phyloP scores from a whole-genome alignment of 2,329 filamentous ascomycete genomes.

The Didymella glomerata region DNA sequence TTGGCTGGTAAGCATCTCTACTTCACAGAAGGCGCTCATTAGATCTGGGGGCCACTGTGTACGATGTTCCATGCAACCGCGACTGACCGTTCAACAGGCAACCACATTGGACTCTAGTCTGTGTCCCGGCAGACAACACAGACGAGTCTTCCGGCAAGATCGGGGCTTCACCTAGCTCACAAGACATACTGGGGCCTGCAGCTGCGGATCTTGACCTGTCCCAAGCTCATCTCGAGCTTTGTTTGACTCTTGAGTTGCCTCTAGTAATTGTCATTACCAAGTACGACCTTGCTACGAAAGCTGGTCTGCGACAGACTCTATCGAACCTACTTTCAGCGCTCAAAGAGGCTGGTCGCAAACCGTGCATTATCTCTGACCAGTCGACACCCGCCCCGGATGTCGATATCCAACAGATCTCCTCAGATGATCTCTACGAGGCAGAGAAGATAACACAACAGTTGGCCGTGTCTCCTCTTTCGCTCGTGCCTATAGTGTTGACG shows the following conservation, averaged over 20 bases:
- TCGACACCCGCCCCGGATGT: constrained; percentile 44
- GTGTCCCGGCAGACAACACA: constrained; percentile 80
- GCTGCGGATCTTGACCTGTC: constrained; percentile 73
- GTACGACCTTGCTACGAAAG: constrained; percentile 81
- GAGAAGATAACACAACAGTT: constrained; percentile 64
- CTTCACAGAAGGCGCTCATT: neutral
- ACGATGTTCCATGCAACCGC: neutral
- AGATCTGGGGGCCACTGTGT: neutral
- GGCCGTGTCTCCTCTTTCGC: constrained; percentile 53
- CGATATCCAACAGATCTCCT: constrained; percentile 64
- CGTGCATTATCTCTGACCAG: constrained; percentile 68
- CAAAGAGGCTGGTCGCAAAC: constrained; percentile 77
- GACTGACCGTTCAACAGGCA: constrained; percentile 53
- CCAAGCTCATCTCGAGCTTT: constrained; percentile 83
- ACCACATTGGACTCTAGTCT: constrained; percentile 91
- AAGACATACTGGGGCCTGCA: constrained; percentile 61
- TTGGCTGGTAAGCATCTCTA: constrained; percentile 72
- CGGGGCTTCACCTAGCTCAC: constrained; percentile 59
- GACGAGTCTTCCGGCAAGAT: constrained; percentile 57
- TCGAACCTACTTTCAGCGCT: constrained; percentile 77
- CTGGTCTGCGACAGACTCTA: constrained; percentile 73
- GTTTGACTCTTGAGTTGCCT: constrained; percentile 79
- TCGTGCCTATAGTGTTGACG: constrained; percentile 86
- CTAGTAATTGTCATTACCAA: constrained; percentile 89
- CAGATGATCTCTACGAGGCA: constrained; percentile 66